Base-by-base conservation (phyloP, 805 yeast species). In the Lachancea waltii region DNA sequence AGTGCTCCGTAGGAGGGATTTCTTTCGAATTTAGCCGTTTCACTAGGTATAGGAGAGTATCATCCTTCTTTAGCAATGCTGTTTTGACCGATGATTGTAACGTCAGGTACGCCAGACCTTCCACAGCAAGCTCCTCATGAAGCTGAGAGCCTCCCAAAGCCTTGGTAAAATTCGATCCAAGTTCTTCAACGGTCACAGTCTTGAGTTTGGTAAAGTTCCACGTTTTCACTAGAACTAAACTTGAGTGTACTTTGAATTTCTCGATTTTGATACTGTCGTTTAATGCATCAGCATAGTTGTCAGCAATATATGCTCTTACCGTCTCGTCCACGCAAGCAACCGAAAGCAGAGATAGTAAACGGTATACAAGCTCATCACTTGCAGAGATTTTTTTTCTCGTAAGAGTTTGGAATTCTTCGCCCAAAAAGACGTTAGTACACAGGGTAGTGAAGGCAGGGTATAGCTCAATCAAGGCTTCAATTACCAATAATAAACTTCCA, bases 41-140 rank as follows among this genome's bases (percentile, higher is more conserved):
- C 1, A 55, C 38, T 5, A 70, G 21, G 6, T 46, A 54, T 15
- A 63, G 58, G 9, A 68, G 50, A 4, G 67, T 55, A 9, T 43
- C 51, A 1, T 54, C 62, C 42, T 71, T 65, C n/a, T 41, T 36
- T 47, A 79, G 58, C 4, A 74, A 24, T 20, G 37, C 38, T 2
- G 53, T 46, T 43, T 65, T 67, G 0, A 70, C 59, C 5, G 64
- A 49, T 3, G 59, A 46, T 43, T 68, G 70, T 29, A 75, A 50
- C 3, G 69, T 65, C n/a, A 75, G 49, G 39, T 72, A 73, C 5
- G 79, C 73, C 27, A 75, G 50, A 1, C 72, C 75, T 54, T 75
- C 80, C 15, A 73, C 48, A 3, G 42, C 46, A 5, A 49, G 24
- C 17, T 44, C 46, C 13, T 42, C 45, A 10, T 29, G 22, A 5